Conservation (phyloP, 139 green algal genomes). For the Chloropicon primus region DNA sequence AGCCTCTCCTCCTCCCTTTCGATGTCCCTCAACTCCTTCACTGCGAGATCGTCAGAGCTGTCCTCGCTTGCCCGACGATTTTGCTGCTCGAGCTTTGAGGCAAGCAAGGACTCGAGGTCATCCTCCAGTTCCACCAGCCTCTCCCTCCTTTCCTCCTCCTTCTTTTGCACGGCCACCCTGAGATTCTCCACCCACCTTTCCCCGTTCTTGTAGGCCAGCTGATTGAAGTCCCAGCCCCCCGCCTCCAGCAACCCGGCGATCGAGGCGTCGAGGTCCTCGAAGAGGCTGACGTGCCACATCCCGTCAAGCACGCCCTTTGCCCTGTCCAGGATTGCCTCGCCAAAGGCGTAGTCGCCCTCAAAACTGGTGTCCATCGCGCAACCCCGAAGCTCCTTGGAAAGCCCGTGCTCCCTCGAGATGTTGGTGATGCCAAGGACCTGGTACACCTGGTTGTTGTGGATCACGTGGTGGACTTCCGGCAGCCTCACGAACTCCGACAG, state of each 20-base stretch:
- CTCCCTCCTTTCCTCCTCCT: too few relatives aligned
- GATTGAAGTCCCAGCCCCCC: not conserved
- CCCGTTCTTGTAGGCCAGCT: not conserved
- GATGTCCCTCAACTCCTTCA: not conserved
- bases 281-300: not conserved
- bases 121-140: too few relatives aligned
- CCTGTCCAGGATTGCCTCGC: not conserved
- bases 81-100: too few relatives aligned
- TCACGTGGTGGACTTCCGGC: slow-evolving; percentile 26
- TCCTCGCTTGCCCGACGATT: too few relatives aligned
- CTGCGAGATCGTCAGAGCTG: too few relatives aligned
- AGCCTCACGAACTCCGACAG: slow-evolving; percentile 60
- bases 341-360: not conserved
- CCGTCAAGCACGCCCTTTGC: not conserved
- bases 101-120: too few relatives aligned
- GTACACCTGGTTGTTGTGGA: not conserved
- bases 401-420: slow-evolving; percentile 26
- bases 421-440: slow-evolving; percentile 76
- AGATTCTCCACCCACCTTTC: not conserved
- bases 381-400: not conserved
- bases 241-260: not conserved
- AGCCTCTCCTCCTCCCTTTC: not conserved
- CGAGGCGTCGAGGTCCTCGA: not conserved
- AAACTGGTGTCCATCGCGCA: too few relatives aligned
- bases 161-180: too few relatives aligned